Conservation (phyloP, 202 grass and related monocot species). For the Setaria viridis region DNA sequence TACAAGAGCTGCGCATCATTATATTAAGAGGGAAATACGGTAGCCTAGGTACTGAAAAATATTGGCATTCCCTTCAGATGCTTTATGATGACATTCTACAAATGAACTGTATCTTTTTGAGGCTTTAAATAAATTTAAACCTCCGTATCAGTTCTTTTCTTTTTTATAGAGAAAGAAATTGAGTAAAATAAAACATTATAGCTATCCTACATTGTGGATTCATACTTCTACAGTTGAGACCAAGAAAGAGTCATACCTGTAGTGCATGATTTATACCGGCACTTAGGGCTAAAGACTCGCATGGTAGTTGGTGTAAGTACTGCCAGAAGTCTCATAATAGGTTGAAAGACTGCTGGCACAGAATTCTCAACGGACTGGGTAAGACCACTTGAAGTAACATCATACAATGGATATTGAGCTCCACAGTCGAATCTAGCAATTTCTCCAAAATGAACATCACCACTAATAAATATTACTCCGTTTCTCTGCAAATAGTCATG, state of each 20-base stretch:
- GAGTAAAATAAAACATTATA: conserved; percentile 15
- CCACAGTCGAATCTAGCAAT: conserved; percentile 86
- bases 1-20: neutral
- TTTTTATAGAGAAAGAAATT: conserved; percentile 1
- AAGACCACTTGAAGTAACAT: conserved; percentile 94
- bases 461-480: conserved; percentile 88
- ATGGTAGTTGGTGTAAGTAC: conserved; percentile 69
- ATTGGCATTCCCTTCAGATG: neutral
- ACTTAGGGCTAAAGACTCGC: conserved; percentile 65
- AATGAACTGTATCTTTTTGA: neutral
- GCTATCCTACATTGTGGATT: conserved; percentile 9
- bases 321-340: conserved; percentile 66
- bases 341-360: conserved; percentile 52
- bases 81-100: neutral
- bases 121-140: neutral
- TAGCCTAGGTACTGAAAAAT: conserved; percentile 23
- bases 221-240: conserved; percentile 1
- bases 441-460: conserved; percentile 97
- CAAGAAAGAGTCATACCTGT: conserved; percentile 66
- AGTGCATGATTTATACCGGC: conserved; percentile 78
- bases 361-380: conserved; percentile 82
- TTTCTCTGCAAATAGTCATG: conserved; percentile 60
- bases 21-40: conserved; percentile 17
- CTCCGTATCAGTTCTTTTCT: neutral
- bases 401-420: conserved; percentile 74